Evolutionary conservation across 805 yeast species (phyloP).

Genomic region (Lipomyces starkeyi): DNA sequence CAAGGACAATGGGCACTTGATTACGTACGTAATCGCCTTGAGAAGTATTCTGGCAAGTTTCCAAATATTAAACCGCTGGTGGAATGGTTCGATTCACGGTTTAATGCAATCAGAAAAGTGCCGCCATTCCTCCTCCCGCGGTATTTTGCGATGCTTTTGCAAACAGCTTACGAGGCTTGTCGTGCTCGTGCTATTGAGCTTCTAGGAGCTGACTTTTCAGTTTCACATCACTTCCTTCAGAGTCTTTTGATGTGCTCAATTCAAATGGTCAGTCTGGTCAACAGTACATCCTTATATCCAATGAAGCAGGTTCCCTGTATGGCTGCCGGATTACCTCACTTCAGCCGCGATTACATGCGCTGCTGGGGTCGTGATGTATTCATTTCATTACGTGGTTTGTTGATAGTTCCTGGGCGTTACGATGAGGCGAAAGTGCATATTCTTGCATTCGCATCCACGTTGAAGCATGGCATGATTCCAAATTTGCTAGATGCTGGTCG

Average conservation of each 20-base stretch:
- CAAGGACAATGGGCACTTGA: constrained; percentile 91
- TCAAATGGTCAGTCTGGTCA: constrained; percentile 81
- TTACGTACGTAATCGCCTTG: constrained; percentile 66
- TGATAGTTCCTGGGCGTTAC: constrained; percentile 75
- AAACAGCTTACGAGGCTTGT: constrained; percentile 83
- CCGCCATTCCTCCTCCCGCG: constrained; percentile 87
- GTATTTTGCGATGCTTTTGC: constrained; percentile 81
- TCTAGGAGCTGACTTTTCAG: constrained; percentile 56
- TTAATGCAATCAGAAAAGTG: constrained; percentile 63
- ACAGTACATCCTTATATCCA: constrained; percentile 78
- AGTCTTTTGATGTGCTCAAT: constrained; percentile 78
- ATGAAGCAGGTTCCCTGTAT: constrained; percentile 64
- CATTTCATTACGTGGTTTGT: constrained; percentile 80
- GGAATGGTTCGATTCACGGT: constrained; percentile 71
- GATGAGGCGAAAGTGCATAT: constrained; percentile 84
- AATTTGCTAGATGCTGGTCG: constrained; percentile 90
- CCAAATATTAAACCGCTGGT: constrained; percentile 61
- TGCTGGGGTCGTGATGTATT: constrained; percentile 99
- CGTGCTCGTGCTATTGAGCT: constrained; percentile 67
- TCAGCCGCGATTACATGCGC: constrained; percentile 88
- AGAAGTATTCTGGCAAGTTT: constrained; percentile 55
- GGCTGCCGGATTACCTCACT: constrained; percentile 98
- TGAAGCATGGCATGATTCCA: constrained; percentile 95
- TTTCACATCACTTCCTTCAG: constrained; percentile 75
- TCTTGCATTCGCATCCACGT: constrained; percentile 83